These are phyloP conservation scores for Marasmius oreades DNA, from an alignment of 1,284 basidiomycete genomes.

Conservation along the genomic window DNA sequence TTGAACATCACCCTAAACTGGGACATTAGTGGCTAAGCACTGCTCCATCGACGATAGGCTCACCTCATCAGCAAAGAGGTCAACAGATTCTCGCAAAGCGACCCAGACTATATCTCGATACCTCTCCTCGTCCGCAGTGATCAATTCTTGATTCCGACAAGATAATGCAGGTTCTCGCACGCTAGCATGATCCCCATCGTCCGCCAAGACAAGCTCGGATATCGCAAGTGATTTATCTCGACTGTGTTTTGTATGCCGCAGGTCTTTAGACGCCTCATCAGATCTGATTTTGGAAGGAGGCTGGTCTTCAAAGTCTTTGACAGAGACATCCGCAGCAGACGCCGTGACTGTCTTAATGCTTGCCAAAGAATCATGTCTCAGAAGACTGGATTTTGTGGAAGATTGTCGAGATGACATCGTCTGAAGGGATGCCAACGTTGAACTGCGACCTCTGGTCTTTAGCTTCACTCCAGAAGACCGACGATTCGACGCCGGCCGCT, in stretches of 20 bases:
- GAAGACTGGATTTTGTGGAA: background rate
- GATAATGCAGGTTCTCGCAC: constrained; percentile 1
- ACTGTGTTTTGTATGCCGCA: constrained; percentile 16
- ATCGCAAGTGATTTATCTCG: constrained; percentile 23
- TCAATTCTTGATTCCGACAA: constrained; percentile 26
- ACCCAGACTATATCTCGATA: constrained; percentile 54
- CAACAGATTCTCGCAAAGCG: constrained; percentile 52
- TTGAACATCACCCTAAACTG: constrained; percentile 64
- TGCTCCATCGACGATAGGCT: constrained; percentile 9
- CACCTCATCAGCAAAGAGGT: constrained; percentile 62
- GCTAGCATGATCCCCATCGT: background rate
- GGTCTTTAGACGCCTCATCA: constrained; percentile 26
- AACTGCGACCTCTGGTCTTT: constrained; percentile 52
- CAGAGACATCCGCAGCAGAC: constrained; percentile 29
- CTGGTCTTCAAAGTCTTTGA: constrained; percentile 30
- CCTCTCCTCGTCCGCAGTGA: constrained; percentile 48
- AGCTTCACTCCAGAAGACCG: constrained; percentile 21
- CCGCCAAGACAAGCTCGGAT: constrained; percentile 21
- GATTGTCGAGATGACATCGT: background rate
- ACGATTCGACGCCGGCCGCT: constrained; percentile 8
- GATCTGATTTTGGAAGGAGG: constrained; percentile 9
- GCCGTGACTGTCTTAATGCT: constrained; percentile 69
- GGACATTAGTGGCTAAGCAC: background rate
- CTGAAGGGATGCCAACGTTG: constrained; percentile 37
- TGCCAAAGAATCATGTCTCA: constrained; percentile 52